These are phyloP conservation scores for Metarhizium album DNA, from an alignment of 2,329 filamentous ascomycete species.

Conservation along the genomic window DNA sequence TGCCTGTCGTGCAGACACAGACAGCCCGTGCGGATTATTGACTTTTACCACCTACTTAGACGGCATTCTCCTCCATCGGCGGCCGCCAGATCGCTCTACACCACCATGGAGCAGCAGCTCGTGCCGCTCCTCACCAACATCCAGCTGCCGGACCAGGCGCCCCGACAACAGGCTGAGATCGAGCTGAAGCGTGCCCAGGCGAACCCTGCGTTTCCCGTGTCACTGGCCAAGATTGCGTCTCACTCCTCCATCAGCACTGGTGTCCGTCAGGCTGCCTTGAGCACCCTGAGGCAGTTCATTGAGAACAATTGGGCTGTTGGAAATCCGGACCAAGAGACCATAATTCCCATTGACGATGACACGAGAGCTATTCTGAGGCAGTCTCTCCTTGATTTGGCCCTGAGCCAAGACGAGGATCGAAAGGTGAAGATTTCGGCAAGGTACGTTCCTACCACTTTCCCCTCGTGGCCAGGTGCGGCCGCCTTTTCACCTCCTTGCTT, in stretches of 20 bases:
- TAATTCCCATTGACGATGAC: conserved; percentile 58
- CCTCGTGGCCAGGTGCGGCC: background rate
- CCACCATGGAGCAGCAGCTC: conserved; percentile 73
- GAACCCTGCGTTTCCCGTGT: conserved; percentile 63
- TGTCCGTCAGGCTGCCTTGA: conserved; percentile 74
- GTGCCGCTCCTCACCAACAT: conserved; percentile 80
- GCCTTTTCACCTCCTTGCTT: background rate
- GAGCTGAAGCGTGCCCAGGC: conserved; percentile 63
- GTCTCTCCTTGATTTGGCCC: conserved; percentile 64
- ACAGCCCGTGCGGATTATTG: background rate
- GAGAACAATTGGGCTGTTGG: conserved; percentile 72
- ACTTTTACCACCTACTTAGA: background rate
- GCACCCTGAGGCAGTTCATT: conserved; percentile 73
- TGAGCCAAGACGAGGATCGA: conserved; percentile 63
- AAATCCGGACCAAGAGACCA: conserved; percentile 53
- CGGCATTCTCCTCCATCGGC: background rate
- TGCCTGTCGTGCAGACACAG: background rate
- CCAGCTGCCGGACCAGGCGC: conserved; percentile 63
- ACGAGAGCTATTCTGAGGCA: conserved; percentile 65
- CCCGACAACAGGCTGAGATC: conserved; percentile 77
- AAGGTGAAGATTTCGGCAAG: conserved; percentile 86
- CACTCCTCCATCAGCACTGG: conserved; percentile 62
- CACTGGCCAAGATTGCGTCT: conserved; percentile 69
- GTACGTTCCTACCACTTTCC: conserved; percentile 28
- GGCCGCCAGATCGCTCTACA: background rate